phyloP scores from a whole-genome alignment of 345 rosid genomes.

The Lepidium didymum region DNA sequence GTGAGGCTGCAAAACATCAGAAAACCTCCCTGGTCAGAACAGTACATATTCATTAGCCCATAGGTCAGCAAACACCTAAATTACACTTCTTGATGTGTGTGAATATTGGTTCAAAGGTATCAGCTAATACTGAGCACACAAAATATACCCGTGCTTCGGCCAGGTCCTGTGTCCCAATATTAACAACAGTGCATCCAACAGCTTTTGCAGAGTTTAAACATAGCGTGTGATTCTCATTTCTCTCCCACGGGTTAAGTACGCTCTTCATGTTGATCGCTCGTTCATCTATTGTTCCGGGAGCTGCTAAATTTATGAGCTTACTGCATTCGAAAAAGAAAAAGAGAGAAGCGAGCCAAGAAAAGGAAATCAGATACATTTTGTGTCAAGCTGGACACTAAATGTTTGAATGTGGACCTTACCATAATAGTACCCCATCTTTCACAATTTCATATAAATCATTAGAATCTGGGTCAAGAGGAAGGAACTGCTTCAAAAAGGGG shows the following conservation, averaged over 20 bases:
- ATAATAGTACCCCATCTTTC: conserved; percentile 85
- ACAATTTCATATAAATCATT: conserved; percentile 69
- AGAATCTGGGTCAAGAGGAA: conserved; percentile 73
- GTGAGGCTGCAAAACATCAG: conserved; percentile 62
- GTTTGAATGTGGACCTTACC: conserved; percentile 36
- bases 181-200: conserved; percentile 81
- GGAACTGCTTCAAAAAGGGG: conserved; percentile 77
- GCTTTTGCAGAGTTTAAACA: conserved; percentile 94
- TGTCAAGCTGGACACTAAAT: background rate
- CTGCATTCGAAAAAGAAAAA: conserved; percentile 30
- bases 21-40: background rate
- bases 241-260: conserved; percentile 88
- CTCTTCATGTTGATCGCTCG: conserved; percentile 79
- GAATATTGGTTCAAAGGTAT: background rate
- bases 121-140: conserved; percentile 10
- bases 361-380: background rate
- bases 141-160: conserved; percentile 78
- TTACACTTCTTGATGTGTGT: background rate
- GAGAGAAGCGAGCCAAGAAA: background rate
- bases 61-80: background rate
- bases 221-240: conserved; percentile 91
- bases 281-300: conserved; percentile 88
- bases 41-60: background rate
- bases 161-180: conserved; percentile 77
- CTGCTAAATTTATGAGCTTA: conserved; percentile 88